Evolutionary conservation across 2,329 filamentous ascomycete genomes (phyloP).

Genomic region (Exserohilum turcica): DNA sequence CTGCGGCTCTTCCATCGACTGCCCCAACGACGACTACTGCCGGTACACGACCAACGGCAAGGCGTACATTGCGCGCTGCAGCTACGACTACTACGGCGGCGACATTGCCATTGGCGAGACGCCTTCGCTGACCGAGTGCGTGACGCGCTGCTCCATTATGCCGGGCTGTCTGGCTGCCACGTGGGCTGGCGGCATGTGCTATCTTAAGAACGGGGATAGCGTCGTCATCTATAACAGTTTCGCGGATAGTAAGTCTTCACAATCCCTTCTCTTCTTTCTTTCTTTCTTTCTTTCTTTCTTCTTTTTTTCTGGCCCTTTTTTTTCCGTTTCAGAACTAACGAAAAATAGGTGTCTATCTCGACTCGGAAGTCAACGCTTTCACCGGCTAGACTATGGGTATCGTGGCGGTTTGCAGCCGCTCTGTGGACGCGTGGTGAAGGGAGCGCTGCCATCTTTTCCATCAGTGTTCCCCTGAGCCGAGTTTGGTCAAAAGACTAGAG

Average conservation of each 20-base stretch:
- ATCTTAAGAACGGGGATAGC: slow-evolving; percentile 9
- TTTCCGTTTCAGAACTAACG: neutral
- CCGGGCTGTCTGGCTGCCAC: slow-evolving; percentile 10
- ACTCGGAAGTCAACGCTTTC: neutral
- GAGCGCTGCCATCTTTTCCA: no score
- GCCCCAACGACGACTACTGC: slow-evolving; percentile 12
- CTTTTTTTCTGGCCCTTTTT: no score
- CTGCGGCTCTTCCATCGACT: slow-evolving; percentile 6
- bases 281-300: neutral
- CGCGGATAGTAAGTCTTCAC: slow-evolving; percentile 6
- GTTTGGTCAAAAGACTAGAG: no score
- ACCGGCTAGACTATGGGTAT: no score
- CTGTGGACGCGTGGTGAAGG: no score
- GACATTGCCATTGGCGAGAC: slow-evolving; percentile 4
- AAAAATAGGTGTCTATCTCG: slow-evolving; percentile 3
- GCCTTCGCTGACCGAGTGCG: slow-evolving; percentile 2
- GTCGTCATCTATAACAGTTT: slow-evolving; percentile 4
- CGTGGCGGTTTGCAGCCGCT: no score
- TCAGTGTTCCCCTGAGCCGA: no score
- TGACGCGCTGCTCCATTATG: slow-evolving; percentile 1
- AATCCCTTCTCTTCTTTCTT: no score
- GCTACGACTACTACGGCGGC: slow-evolving; percentile 17
- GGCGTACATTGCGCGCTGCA: slow-evolving; percentile 8
- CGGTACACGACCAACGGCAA: slow-evolving; percentile 3
- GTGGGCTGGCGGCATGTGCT: slow-evolving; percentile 7